Evolutionary conservation across 345 rosid genomes (phyloP).

Genomic region (Eucalyptus sideroxylon): DNA sequence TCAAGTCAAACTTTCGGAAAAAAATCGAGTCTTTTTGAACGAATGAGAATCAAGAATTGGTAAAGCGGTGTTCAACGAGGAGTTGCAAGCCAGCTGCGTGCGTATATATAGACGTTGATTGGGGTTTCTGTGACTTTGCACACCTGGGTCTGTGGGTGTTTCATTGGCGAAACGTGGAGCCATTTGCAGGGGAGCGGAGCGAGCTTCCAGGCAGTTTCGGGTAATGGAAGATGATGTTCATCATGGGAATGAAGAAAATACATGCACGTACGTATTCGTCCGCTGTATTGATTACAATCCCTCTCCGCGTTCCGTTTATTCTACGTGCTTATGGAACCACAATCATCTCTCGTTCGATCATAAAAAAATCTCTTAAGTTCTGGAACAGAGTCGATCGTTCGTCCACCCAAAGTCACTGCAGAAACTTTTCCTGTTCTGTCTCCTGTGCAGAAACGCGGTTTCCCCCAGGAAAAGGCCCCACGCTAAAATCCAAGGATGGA

Average conservation of each 20-base stretch:
- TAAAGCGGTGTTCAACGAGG: neutral
- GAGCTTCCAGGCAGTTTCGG: conserved; percentile 31
- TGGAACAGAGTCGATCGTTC: neutral
- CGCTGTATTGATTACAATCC: neutral
- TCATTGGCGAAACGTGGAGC: neutral
- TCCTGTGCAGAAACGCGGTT: neutral
- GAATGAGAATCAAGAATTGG: neutral
- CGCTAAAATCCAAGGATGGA: neutral
- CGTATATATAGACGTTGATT: neutral
- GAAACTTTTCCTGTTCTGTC: neutral
- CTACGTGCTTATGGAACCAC: neutral
- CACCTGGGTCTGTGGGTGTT: neutral
- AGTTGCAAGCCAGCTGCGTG: neutral
- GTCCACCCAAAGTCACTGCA: neutral
- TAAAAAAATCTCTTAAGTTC: neutral
- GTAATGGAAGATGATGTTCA: neutral
- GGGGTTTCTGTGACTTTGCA: neutral
- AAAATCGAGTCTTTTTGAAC: neutral
- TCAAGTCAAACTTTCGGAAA: neutral
- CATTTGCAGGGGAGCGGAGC: neutral
- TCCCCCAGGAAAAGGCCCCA: neutral
- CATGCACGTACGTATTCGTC: neutral
- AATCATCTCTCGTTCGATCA: neutral
- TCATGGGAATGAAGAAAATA: neutral
- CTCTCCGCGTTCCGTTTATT: neutral